Conservation (phyloP, 257 asterid species). For the Jacaranda mimosifolia region DNA sequence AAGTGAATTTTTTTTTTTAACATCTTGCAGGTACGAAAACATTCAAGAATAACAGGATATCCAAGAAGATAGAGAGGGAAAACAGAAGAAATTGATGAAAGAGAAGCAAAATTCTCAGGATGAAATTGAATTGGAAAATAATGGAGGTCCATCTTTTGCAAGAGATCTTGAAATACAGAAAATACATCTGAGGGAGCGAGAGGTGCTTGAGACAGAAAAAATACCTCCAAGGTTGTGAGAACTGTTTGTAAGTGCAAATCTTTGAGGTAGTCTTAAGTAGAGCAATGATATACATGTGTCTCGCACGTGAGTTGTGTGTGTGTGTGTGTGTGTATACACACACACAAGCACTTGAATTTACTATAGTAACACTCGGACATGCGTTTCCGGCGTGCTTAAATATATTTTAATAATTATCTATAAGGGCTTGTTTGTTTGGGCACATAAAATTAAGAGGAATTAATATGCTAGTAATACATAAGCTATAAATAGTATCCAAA, state of each 20-base stretch:
- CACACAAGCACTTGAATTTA: too few species aligned
- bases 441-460: too few species aligned
- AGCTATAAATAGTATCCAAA: too few species aligned
- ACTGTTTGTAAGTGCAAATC: neutral
- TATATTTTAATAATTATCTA: too few species aligned
- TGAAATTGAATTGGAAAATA: constrained; percentile 5
- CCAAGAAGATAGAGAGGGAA: neutral
- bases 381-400: too few species aligned
- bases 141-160: neutral
- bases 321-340: too few species aligned
- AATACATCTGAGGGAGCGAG: neutral
- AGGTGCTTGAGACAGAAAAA: constrained; percentile 27
- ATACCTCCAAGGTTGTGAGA: constrained; percentile 29
- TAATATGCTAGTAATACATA: too few species aligned
- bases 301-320: neutral
- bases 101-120: neutral
- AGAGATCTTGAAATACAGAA: constrained; percentile 9
- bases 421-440: too few species aligned
- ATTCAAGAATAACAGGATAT: neutral
- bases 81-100: neutral
- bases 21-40: neutral
- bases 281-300: neutral
- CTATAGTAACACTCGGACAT: too few species aligned
- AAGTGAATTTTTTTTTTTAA: neutral
- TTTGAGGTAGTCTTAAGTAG: neutral